Base-by-base conservation (phyloP, 805 yeast genomes). In the Metschnikowia drakensbergensis region DNA sequence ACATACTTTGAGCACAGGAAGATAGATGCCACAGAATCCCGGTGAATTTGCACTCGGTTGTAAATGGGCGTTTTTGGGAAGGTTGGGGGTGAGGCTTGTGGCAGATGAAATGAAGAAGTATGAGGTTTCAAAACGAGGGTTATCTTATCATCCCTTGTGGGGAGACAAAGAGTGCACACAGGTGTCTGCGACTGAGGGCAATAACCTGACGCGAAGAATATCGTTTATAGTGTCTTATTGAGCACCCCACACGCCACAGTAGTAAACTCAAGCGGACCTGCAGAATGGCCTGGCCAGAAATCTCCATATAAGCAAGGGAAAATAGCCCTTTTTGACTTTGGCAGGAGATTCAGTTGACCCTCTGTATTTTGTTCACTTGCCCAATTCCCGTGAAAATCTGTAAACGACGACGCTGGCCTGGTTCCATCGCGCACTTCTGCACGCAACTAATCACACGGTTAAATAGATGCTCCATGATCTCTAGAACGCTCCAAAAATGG, bases 61-160 rank as follows among this genome's bases (percentile, higher is more conserved):
- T 27, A 28, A 11, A 17, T 33, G 23, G 38, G 38, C 37, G 26
- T 27, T 6, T n/a, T 42, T 10, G 38, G 31, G 9, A 32, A 13
- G 28, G 9, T 17, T 9, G 32, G 41, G 30, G 22, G 29, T 17
- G 23, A 32, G 32, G 41, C 45, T 33, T 26, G 45, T 33, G 37
- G 45, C 37, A 42, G 33, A 33, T 33, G 37, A 42, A 31, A 42
- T 33, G 38, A 17, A 42, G 45, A 13, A 33, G 11, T 17, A 26
- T 29, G 38, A 13, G 45, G 37, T 13, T 32, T 31, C 17, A 8
- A 8, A 23, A 26, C 28, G 47, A 37, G 49, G 52, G 45, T 48
- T 42, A 49, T 40, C 49, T 42, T 48, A 49, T 49, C 56, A 53
- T 48, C 56, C 56, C 56, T 46, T 53, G 54, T 49, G 51, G 52